Base-by-base conservation (phyloP, 2,329 filamentous ascomycete genomes). In the Phymatotrichopsis omnivora region DNA sequence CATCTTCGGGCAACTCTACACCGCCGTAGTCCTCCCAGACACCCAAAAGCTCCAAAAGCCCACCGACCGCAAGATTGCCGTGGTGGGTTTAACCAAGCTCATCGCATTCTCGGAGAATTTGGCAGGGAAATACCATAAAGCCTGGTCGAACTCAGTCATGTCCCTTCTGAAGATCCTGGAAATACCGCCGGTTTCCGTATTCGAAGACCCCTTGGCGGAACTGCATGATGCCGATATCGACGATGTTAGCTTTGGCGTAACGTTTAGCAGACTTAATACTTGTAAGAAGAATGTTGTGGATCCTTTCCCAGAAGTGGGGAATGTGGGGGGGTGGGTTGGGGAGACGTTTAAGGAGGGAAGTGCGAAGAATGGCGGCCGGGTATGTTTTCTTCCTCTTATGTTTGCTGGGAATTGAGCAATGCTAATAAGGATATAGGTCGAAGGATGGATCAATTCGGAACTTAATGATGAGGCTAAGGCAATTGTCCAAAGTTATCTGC, bases 221-320 rank as follows among this genome's bases (percentile, higher is more conserved):
- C 32, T 53, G 53, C 75, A 78, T 8, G 91, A 96, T 61, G 80
- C 85, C 3, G 89, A 96, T 59, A 83, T 94, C 20, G 91, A 98
- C 58, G 91, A 98, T 62, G 78, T 95, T 56, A 81, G 85, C 22
- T 98, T 98, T 60, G 91, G 91, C 20, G 79, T 95, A 54, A 89
- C 86, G 7, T 98, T 93, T 66, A 96, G 91, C 1, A 80, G 84
- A 24, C 74, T 98, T 52, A 93, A 89, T 67, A 95, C 89, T 0
- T 91, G 89, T 68, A 85, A 81, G 62, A 78, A 78, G 48, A 69
- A 76, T 3, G 67, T 75, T 1, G 73, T 72, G 40, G 91, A 96
- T 62, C 82, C 87, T 16, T 96, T 86, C 69, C 82, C 87, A 1
- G 82, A 95, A 51, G 78, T 94, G 11, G 80, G 86, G 43, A 82